Conservation (phyloP, 1,284 basidiomycete species). For the Sphagnurus paluster region DNA sequence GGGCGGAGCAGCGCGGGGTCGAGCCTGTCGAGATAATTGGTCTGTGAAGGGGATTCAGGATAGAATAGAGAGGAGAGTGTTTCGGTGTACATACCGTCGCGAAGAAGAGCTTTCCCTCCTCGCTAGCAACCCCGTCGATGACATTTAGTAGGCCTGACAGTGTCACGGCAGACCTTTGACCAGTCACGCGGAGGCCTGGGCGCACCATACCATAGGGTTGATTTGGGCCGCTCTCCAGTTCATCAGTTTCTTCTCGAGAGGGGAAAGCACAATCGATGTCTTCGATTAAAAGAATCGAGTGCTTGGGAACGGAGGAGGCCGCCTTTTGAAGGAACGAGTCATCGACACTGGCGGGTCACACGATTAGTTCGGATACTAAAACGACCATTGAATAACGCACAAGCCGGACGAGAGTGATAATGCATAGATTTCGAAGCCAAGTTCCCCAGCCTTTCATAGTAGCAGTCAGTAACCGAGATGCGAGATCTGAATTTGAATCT, state of each 20-base stretch:
- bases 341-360: conserved; percentile 38
- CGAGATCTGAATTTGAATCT: conserved; percentile 3
- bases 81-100: conserved; percentile 39
- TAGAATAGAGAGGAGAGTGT: too few relatives aligned
- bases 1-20: conserved; percentile 52
- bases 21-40: conserved; percentile 53
- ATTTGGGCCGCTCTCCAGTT: conserved; percentile 24
- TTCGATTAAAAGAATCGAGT: conserved; percentile 52
- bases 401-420: conserved; percentile 50
- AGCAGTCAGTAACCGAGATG: not conserved
- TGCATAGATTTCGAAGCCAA: conserved; percentile 59
- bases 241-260: conserved; percentile 37
- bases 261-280: conserved; percentile 59
- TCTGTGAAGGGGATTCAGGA: conserved; percentile 29
- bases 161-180: conserved; percentile 37
- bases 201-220: conserved; percentile 16
- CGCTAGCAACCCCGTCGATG: conserved; percentile 55
- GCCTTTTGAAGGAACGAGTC: conserved; percentile 45
- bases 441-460: conserved; percentile 46
- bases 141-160: conserved; percentile 54
- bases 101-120: conserved; percentile 57
- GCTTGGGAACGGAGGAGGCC: conserved; percentile 46
- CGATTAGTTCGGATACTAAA: not conserved
- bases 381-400: conserved; percentile 30
- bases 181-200: conserved; percentile 1